Base-by-base conservation (phyloP, 768 basidiomycete genomes). In the Leucosporidium creatinivorum region DNA sequence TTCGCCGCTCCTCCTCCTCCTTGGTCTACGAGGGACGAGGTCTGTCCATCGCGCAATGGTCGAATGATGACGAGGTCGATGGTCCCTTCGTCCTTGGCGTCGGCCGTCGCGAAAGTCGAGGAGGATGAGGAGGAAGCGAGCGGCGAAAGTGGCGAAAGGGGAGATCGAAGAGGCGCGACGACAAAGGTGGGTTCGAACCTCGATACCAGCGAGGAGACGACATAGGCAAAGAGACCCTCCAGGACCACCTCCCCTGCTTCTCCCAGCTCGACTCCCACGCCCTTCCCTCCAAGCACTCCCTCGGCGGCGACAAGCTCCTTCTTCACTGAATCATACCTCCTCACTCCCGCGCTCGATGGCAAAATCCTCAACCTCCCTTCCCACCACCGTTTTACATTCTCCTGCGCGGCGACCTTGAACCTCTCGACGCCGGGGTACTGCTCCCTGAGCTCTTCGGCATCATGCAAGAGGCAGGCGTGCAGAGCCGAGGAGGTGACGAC, bases 401-500 rank as follows among this genome's bases (percentile, higher is more conserved):
- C 79, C 73, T 81, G 78, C 4, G 92, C 93, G 4, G 94, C 93
- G 47, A 88, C 78, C 78, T 91, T 88, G 83, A 92, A 97, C 48
- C 93, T 81, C 76, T 91, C 91, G 39, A 91, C 79, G 12, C 88
- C 86, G 7, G 92, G 92, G 31, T 87, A 80, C 25, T 83, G 77
- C 23, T 81, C 77, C 23, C 93, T 84, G 64, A 96, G 81, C 10
- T 75, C 78, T 1, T 91, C 92, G 76, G 89, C 86, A 67, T 84
- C 83, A 44, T 72, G 50, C 47, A 97, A 83, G 66, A 96, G 89
- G 33, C 85, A 82, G 0, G 94, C 91, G 78, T 96, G 93, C 44
- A 94, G 80, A 7, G 86, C 82, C 3, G 89, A 89, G 17, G 93
- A 97, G 9, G 86, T 84, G 56, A 97, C 93, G 68, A 98, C 90